Conservation (phyloP, 768 basidiomycete genomes). For the Daedaleopsis sinensis region DNA sequence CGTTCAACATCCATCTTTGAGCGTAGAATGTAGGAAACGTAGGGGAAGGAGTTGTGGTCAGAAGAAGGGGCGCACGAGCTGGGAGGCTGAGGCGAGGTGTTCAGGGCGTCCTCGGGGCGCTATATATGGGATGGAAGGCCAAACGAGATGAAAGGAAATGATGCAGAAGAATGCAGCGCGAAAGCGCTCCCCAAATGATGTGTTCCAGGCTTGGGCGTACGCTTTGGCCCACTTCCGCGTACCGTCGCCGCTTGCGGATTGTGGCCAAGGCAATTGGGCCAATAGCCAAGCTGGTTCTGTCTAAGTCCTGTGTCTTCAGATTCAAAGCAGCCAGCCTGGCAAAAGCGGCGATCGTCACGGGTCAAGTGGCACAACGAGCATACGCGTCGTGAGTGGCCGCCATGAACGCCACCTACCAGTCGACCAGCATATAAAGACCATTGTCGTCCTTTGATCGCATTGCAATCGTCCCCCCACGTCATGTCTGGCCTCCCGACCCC, state of each 20-base stretch:
- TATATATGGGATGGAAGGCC: neutral
- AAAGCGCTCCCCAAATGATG: neutral
- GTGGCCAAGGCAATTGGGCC: too few relatives aligned
- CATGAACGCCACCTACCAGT: neutral
- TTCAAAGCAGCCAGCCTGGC: too few relatives aligned
- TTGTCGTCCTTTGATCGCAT: neutral
- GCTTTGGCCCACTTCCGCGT: too few relatives aligned
- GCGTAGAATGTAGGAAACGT: neutral
- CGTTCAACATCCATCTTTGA: slow-evolving; percentile 5
- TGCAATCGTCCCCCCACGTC: neutral
- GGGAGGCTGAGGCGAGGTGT: neutral
- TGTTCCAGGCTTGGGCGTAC: too few relatives aligned
- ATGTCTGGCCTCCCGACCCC: neutral
- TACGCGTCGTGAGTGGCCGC: neutral
- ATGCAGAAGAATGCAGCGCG: neutral
- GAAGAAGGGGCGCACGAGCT: neutral
- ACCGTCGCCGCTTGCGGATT: too few relatives aligned
- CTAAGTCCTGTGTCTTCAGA: too few relatives aligned
- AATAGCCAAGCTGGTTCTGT: too few relatives aligned
- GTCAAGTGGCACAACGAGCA: neutral
- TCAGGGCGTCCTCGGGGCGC: neutral
- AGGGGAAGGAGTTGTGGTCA: neutral
- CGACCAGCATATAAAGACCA: neutral
- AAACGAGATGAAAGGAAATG: neutral
- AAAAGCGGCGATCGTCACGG: neutral